Evolutionary conservation across 2,329 filamentous ascomycete species (phyloP).

Genomic region (Stagonosporopsis rhizophila): DNA sequence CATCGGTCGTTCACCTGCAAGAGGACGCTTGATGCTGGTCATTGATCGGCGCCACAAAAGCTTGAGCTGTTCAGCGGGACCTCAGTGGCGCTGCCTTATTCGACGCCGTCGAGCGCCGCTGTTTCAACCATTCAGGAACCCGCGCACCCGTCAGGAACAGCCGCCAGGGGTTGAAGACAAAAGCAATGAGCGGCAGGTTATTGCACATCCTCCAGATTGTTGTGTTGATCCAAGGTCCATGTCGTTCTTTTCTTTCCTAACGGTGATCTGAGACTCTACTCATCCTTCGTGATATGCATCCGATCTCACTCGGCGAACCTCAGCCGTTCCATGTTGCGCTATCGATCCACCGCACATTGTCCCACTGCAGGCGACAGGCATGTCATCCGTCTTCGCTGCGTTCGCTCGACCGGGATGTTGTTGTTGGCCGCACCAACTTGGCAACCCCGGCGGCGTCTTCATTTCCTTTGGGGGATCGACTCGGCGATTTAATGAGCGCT

Average conservation of each 20-base stretch:
- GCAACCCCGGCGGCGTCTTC: constrained; percentile 13
- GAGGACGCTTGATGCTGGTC: constrained; percentile 18
- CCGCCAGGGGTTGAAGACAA: constrained; percentile 15
- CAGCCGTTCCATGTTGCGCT: constrained; percentile 4
- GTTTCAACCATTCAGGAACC: constrained; percentile 39
- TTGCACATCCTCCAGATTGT: constrained; percentile 16
- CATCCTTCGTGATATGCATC: not conserved
- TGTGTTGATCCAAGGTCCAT: not conserved
- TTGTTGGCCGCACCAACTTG: constrained; percentile 8
- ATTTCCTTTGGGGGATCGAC: constrained; percentile 17
- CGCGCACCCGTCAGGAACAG: constrained; percentile 26
- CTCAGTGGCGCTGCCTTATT: constrained; percentile 29
- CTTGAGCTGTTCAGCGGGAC: constrained; percentile 28
- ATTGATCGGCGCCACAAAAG: constrained; percentile 34
- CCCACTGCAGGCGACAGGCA: constrained; percentile 15
- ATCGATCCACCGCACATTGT: constrained; percentile 4
- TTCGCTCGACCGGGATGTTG: constrained; percentile 7
- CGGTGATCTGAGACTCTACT: not conserved
- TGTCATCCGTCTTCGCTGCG: constrained; percentile 7
- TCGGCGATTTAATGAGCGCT: constrained; percentile 11
- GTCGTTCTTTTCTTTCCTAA: constrained; percentile 8
- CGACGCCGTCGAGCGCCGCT: constrained; percentile 29
- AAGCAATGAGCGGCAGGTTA: constrained; percentile 14
- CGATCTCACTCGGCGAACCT: not conserved
- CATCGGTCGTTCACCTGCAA: constrained; percentile 17